Conservation (phyloP, 768 basidiomycete species). For the Nidularia sp. region DNA sequence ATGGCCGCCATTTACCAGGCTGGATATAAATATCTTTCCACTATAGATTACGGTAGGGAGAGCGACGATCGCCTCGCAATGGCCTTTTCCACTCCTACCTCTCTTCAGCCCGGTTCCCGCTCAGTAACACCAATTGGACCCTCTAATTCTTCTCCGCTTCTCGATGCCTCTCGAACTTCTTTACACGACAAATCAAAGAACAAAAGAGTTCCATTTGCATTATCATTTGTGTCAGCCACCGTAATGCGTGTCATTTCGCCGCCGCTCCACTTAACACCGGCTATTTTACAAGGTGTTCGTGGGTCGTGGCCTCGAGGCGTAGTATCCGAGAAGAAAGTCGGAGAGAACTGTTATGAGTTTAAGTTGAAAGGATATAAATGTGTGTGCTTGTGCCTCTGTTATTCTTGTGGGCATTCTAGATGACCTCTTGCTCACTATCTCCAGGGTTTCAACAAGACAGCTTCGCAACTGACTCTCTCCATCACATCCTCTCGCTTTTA, state of each 20-base stretch:
- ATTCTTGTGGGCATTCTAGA: conserved; percentile 5
- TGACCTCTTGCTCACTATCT: not conserved
- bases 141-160: conserved; percentile 25
- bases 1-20: conserved; percentile 57
- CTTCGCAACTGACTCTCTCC: conserved; percentile 69
- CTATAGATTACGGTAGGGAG: conserved; percentile 75
- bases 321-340: conserved; percentile 72
- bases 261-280: conserved; percentile 73
- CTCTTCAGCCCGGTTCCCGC: conserved; percentile 20
- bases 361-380: conserved; percentile 81
- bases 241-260: conserved; percentile 71
- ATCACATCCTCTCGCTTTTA: conserved; percentile 65
- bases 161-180: conserved; percentile 31
- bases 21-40: conserved; percentile 62
- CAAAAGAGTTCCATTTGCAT: conserved; percentile 55
- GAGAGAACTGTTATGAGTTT: conserved; percentile 71
- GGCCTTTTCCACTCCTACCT: conserved; percentile 56
- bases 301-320: conserved; percentile 79
- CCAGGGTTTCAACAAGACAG: conserved; percentile 78
- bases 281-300: conserved; percentile 76
- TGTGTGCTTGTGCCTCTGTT: conserved; percentile 23
- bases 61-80: conserved; percentile 69
- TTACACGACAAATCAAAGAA: conserved; percentile 28
- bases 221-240: conserved; percentile 69
- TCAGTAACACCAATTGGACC: conserved; percentile 29